Evolutionary conservation across 352 stramenopile genomes (phyloP), one percentile per base, ranked within the genome.

Genomic region (Globisporangium ultimum): DNA sequence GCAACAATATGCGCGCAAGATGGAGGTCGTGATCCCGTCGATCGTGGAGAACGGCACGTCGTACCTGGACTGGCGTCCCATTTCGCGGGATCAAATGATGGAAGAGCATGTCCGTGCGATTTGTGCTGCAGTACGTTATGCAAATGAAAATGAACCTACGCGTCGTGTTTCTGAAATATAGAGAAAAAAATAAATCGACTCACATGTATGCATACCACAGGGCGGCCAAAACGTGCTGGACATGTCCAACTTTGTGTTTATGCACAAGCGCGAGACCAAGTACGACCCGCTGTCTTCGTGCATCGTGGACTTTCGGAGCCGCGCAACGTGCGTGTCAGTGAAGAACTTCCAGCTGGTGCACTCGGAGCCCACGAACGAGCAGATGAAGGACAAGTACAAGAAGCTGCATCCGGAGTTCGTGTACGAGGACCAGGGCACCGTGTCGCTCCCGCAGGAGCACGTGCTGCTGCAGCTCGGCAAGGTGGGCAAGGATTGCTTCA

Each of bases 261-360:
- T 94, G 45, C 86, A 96, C 72, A 90, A 91, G 62, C 78, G 84
- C 15, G 85, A 95, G 71, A 90, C 80, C 24, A 91, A 94, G 68
- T 97, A 97, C 69, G 89, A 97, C 66, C 89, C 87, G 34, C 69
- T 97, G 5, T 95, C 83, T n/a, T 94, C 84, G 36, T 97, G 89
- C 59, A 92, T 97, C 61, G 89, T 97, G 55, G 91, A 97, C 66
- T 97, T 97, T 61, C 89, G 87, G 42, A 96, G 89, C 49, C 74
- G 90, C n/a, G 91, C 90, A 45, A 95, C 83, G 17, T 91, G 87
- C 61, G 85, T 91, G 14, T 96, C 86, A 22, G 87, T 97, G 22
- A 97, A 97, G 61, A 97, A 97, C 66, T 97, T 97, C 63, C 91
- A 97, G 64, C 71, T 97, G 17, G 78, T 97, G 48, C 84, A 95